Evolutionary conservation across 805 yeast genomes (phyloP).

Genomic region (Naumovozyma dairenensis): DNA sequence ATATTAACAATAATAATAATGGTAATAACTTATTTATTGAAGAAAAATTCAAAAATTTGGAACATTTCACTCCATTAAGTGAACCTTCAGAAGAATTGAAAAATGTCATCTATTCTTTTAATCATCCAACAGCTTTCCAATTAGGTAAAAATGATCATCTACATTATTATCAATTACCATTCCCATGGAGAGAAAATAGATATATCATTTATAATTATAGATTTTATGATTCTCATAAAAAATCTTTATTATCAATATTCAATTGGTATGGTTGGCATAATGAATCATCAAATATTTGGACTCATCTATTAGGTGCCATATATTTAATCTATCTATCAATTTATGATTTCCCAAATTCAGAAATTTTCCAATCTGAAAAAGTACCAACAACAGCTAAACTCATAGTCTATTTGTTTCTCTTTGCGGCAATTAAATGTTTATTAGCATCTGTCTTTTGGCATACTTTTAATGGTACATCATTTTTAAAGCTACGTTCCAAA

Average conservation of each 20-base stretch:
- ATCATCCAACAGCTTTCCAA: constrained; percentile 37
- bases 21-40: too few relatives aligned
- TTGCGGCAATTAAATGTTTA: constrained; percentile 69
- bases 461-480: constrained; percentile 73
- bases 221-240: constrained; percentile 54
- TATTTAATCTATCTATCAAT: constrained; percentile 46
- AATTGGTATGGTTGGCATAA: constrained; percentile 50
- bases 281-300: constrained; percentile 90
- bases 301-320: constrained; percentile 67
- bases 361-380: constrained; percentile 40
- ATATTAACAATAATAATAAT: too few relatives aligned
- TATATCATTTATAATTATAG: constrained; percentile 79
- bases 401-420: constrained; percentile 53
- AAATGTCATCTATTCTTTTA: constrained; percentile 30
- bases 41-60: not conserved
- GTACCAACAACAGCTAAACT: constrained; percentile 24
- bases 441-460: constrained; percentile 83
- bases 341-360: constrained; percentile 54
- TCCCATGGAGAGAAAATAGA: constrained; percentile 88
- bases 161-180: constrained; percentile 80
- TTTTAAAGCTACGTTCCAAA: constrained; percentile 48
- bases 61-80: not conserved
- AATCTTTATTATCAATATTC: constrained; percentile 53
- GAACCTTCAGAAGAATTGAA: constrained; percentile 3
- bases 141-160: constrained; percentile 41